A percentile compares a stretch with the other conserved stretches of the same genome.
These are phyloP conservation scores for Arachnopeziza araneosa DNA, from an alignment of 2,329 filamentous ascomycete species.

Conservation along the genomic window DNA sequence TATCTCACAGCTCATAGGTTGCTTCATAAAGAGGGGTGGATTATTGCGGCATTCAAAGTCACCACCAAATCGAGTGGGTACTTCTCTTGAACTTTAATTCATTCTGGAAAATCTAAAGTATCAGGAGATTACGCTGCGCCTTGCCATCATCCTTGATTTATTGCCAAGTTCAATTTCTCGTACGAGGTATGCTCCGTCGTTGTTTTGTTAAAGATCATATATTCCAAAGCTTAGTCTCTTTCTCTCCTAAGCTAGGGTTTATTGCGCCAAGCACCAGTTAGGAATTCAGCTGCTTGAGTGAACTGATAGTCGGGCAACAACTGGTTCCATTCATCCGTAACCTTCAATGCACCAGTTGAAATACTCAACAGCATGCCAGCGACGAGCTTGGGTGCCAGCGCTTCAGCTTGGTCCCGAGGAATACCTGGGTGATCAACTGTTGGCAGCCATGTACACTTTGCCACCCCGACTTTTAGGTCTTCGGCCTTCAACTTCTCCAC, in stretches of 20 bases:
- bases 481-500: constrained; percentile 41
- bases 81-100: no score
- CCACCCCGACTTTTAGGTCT: constrained; percentile 41
- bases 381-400: constrained; percentile 34
- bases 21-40: no score
- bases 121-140: no score
- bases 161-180: no score
- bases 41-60: no score
- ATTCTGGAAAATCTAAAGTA: no score
- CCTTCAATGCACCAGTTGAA: constrained; percentile 37
- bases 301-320: constrained; percentile 41
- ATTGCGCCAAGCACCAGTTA: constrained; percentile 30
- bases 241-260: constrained; percentile 17
- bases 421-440: constrained; percentile 31
- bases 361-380: constrained; percentile 39
- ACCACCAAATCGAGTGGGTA: no score
- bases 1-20: no score
- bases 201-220: no score
- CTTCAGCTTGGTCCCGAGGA: constrained; percentile 28
- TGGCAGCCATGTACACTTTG: constrained; percentile 39
- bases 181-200: no score
- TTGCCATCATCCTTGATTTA: no score
- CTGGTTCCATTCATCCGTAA: constrained; percentile 39
- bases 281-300: constrained; percentile 36
- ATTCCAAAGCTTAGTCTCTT: no score